Base-by-base conservation (phyloP, 2,329 filamentous ascomycete species). In the Cordyceps militaris region DNA sequence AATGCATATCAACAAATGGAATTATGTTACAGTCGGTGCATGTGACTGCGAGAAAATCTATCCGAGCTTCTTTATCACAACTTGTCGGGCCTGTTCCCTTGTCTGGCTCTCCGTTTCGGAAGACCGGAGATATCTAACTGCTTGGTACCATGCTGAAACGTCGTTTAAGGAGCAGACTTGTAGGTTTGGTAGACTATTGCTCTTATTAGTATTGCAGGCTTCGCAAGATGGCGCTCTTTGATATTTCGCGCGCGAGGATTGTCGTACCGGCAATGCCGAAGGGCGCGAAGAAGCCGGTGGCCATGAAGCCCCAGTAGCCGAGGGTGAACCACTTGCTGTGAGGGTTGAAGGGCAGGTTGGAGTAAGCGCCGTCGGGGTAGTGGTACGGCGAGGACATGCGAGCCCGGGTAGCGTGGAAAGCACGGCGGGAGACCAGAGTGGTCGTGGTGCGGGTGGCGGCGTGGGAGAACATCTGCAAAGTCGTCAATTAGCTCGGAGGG, bases 291-390 rank as follows among this genome's bases (percentile, higher is more conserved):
- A 86, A 86, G 62, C 81, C 82, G 61, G 75, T 71, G 66, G 68
- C 71, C 67, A 73, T 71, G 79, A 89, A 94, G 63, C 72, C 72
- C 88, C 91, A 95, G 86, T 88, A 99, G 76, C 87, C 82, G 66
- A 90, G 62, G 65, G 79, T 83, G 74, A 99, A 99, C 78, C 82
- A 88, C 78, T 86, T 89, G 72, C 86, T 93, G 79, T 90, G 82
- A 66, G 94, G 89, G 83, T 99, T 96, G 86, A 99, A 99, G 65
- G 94, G 94, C 65, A 99, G 78, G 84, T 97, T 97, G 81, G 83
- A 87, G 77, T 91, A 88, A 70, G 93, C 89, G 64, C 93, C 94
- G 81, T 97, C 93, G 67, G 93, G 88, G 81, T 99, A 99, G 83
- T 99, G 94, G 87, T 96, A 97, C 63, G 92, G 92, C 73, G 90